Conservation (phyloP, 2,329 filamentous ascomycete species). For the Colletotrichum eremochloae region DNA sequence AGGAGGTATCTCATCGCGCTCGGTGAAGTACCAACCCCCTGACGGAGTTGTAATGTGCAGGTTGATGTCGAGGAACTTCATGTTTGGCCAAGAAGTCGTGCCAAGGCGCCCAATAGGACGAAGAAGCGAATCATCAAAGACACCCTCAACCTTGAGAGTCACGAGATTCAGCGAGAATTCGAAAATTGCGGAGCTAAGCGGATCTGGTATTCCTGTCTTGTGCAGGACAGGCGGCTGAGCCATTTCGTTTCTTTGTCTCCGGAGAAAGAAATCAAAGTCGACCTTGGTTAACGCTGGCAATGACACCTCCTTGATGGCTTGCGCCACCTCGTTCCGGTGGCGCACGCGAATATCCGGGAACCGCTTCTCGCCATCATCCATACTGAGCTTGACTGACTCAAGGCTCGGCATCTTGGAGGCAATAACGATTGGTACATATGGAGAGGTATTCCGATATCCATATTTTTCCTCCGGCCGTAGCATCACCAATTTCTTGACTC, state of each 20-base stretch:
- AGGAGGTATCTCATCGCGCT: background rate
- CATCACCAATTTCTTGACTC: conserved; percentile 6
- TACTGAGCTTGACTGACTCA: background rate
- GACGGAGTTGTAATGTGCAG: background rate
- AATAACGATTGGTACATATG: background rate
- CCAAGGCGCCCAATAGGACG: background rate
- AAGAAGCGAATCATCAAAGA: conserved; percentile 8
- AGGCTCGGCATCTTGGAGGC: conserved; percentile 18
- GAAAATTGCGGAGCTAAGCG: conserved; percentile 2
- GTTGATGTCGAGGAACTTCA: conserved; percentile 12
- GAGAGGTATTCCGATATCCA: conserved; percentile 9
- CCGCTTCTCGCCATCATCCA: conserved; percentile 13
- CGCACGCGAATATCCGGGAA: background rate
- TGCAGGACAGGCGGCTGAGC: background rate
- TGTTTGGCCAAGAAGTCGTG: background rate
- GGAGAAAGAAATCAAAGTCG: conserved; percentile 4
- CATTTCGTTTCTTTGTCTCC: background rate
- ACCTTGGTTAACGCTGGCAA: background rate
- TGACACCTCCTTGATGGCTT: background rate
- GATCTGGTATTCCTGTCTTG: background rate
- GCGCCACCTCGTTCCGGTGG: background rate
- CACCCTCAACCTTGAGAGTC: background rate
- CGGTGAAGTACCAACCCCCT: conserved; percentile 7
- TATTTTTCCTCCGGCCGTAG: conserved; percentile 6
- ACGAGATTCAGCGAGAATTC: conserved; percentile 3